Base-by-base conservation (phyloP, 345 rosid genomes). In the Hibiscus mutabilis region DNA sequence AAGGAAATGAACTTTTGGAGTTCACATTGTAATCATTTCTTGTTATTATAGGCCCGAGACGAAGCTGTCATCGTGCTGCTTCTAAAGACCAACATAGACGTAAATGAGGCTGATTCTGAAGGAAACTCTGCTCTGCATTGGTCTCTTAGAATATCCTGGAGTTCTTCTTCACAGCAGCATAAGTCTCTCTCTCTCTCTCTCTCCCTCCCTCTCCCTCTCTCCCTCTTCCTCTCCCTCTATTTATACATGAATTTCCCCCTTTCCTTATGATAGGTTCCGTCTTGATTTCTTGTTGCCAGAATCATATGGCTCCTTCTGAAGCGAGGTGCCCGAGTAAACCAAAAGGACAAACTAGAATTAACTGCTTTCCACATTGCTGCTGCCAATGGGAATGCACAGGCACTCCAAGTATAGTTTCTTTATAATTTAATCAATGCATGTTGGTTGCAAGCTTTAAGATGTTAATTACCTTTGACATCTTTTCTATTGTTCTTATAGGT, bases 91-190 rank as follows among this genome's bases (percentile, higher is more conserved):
- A 76, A 80, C 77, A 74, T 78, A 7, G 84, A 87, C 68, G 74
- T 88, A 31, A 87, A 87, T 56, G 96, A 84, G 59, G 82, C 74
- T 35, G 92, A 92, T 82, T 79, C 85, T 70, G 89, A 90, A 31
- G 96, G 91, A 47, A 87, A 88, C 77, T 68, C 94, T 77, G 89
- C 91, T 24, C 89, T 92, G 73, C 96, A 86, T 68, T 92, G 92
- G 77, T 84, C 84, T 73, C 79, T 92, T 60, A 87, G 81, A 82
- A 81, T 85, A 33, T 75, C 85, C 13, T 82, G 82, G 79, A 81
- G 78, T 78, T 77, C 89, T 8, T 78, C 74, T 79, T 80, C 82
- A 62, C 84, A 86, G 77, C 92, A 87, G 75, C 82, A 79, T 14
- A 88, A 82, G 97, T 89, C 75, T 68, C 79, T 78, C 63, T 68